phyloP scores from a whole-genome alignment of 2,329 filamentous ascomycete species.

The Phialophora chinensis region DNA sequence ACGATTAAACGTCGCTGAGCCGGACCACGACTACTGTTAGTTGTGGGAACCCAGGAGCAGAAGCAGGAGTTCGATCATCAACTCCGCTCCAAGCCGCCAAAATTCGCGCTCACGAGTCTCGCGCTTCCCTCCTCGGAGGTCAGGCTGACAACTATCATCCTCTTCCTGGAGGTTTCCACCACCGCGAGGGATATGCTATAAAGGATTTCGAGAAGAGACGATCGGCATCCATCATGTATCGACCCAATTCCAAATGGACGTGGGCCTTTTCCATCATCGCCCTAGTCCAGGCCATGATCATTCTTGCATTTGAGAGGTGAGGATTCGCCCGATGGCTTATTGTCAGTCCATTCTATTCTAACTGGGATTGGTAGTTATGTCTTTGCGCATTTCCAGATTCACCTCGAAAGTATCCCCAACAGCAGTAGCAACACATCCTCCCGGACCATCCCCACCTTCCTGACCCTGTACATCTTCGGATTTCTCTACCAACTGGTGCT shows the following conservation, averaged over 20 bases:
- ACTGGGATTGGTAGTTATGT: conserved; percentile 68
- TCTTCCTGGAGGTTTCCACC: conserved; percentile 57
- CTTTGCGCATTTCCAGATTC: conserved; percentile 80
- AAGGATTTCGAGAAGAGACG: conserved; percentile 37
- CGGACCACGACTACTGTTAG: conserved; percentile 26
- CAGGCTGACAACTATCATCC: conserved; percentile 58
- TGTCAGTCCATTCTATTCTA: background rate
- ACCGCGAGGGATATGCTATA: conserved; percentile 57
- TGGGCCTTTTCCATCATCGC: conserved; percentile 81
- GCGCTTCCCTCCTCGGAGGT: conserved; percentile 64
- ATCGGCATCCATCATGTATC: conserved; percentile 62
- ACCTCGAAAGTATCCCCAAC: conserved; percentile 53
- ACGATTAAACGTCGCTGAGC: conserved; percentile 29
- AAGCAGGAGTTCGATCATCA: conserved; percentile 3
- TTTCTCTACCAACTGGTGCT: conserved; percentile 90
- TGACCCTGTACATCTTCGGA: conserved; percentile 95
- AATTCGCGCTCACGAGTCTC: conserved; percentile 63
- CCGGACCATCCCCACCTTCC: conserved; percentile 85
- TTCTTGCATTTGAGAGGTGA: conserved; percentile 85
- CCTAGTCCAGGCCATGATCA: conserved; percentile 76
- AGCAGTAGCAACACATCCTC: conserved; percentile 51
- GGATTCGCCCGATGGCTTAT: conserved; percentile 48
- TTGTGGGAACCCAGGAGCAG: conserved; percentile 30
- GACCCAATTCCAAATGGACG: conserved; percentile 84
- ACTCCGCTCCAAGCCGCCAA: conserved; percentile 46